These are phyloP conservation scores for Cordia subcordata DNA, from an alignment of 257 asterid species.

Conservation along the genomic window DNA sequence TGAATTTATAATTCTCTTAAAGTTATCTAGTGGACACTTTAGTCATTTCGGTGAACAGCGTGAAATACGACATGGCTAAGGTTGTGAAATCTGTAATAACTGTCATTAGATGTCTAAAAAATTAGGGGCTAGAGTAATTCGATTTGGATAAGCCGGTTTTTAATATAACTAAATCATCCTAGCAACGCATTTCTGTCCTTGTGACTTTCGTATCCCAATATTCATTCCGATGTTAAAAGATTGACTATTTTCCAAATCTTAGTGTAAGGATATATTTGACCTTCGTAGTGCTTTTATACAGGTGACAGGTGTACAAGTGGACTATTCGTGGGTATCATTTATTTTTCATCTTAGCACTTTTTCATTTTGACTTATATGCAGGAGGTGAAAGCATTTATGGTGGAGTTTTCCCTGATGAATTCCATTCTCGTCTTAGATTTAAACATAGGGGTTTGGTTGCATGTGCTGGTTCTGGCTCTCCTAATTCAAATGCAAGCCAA, in stretches of 20 bases:
- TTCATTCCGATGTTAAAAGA: background rate
- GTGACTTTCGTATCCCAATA: background rate
- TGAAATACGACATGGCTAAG: too few species aligned
- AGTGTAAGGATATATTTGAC: too few species aligned
- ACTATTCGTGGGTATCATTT: background rate
- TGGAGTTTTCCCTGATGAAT: conserved; percentile 78
- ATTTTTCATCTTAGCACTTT: conserved; percentile 1
- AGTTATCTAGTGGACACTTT: too few species aligned
- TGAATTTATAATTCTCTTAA: too few species aligned
- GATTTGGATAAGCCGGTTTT: background rate
- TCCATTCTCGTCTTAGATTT: conserved; percentile 93
- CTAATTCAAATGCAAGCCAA: conserved; percentile 92
- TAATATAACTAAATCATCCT: background rate
- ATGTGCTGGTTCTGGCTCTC: conserved; percentile 80
- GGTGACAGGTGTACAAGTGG: background rate
- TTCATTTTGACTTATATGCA: conserved; percentile 24
- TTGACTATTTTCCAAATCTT: background rate
- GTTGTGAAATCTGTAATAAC: too few species aligned
- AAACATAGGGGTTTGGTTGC: conserved; percentile 98
- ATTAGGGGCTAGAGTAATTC: too few species aligned
- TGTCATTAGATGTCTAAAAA: too few species aligned
- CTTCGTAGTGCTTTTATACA: too few species aligned
- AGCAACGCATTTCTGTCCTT: background rate
- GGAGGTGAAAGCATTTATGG: conserved; percentile 98
- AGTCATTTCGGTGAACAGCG: too few species aligned